Evolutionary conservation across 1,139 yeast species (phyloP).

Genomic region (Chernovozyma sophiae-reginae): DNA sequence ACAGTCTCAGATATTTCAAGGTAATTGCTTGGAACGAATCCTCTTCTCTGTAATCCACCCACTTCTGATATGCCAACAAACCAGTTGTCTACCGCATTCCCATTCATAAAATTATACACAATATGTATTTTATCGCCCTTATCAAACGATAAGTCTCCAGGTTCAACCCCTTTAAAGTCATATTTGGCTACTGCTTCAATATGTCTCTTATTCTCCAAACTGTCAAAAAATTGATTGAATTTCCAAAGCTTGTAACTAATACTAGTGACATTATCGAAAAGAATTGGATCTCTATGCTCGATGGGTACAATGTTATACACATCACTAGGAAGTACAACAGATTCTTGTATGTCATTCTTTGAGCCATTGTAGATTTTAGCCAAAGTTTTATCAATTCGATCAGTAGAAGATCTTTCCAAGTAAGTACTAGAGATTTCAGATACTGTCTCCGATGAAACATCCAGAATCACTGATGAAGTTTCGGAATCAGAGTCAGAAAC

Average conservation of each 20-base stretch:
- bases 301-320: slow-evolving; percentile 1
- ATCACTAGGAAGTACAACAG: slow-evolving; percentile 21
- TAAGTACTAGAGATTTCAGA: slow-evolving; percentile 22
- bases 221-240: slow-evolving; percentile 22
- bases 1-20: neutral
- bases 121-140: slow-evolving; percentile 34
- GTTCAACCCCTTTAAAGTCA: slow-evolving; percentile 29
- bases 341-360: slow-evolving; percentile 30
- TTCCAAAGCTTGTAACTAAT: slow-evolving; percentile 25
- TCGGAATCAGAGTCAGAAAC: slow-evolving; percentile 13
- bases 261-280: slow-evolving; percentile 13
- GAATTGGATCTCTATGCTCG: slow-evolving; percentile 5
- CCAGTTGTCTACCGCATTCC: slow-evolving; percentile 31
- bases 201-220: slow-evolving; percentile 7
- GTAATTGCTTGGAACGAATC: slow-evolving; percentile 38
- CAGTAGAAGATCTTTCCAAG: slow-evolving; percentile 17
- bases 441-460: slow-evolving; percentile 13
- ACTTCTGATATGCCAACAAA: slow-evolving; percentile 24
- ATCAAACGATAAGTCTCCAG: slow-evolving; percentile 40
- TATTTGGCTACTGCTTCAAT: slow-evolving; percentile 18
- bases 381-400: slow-evolving; percentile 19
- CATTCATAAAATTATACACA: slow-evolving; percentile 23
- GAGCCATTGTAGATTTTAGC: slow-evolving; percentile 30
- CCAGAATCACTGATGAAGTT: slow-evolving; percentile 14
- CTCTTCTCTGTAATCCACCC: slow-evolving; percentile 23